phyloP scores from a whole-genome alignment of 257 asterid species.

The Plantago major region DNA sequence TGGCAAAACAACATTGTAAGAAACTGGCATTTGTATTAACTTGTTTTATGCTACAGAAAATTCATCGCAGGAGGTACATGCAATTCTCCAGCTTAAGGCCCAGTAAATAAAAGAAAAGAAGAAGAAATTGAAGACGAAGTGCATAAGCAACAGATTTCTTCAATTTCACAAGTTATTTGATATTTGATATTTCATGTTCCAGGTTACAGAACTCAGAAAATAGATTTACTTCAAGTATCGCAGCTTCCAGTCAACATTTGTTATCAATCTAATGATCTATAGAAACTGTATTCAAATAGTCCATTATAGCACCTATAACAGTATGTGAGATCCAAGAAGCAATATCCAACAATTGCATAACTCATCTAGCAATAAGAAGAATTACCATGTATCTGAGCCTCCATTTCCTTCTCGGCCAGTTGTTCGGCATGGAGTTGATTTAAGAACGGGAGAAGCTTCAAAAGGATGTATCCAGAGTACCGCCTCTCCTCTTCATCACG shows the following conservation, averaged over 20 bases:
- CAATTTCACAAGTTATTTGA: not conserved
- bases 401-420: constrained; percentile 54
- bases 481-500: constrained; percentile 34
- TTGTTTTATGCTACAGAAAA: too few species aligned
- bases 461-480: constrained; percentile 54
- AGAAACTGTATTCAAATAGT: not conserved
- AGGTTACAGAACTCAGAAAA: too few species aligned
- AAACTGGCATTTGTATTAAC: too few species aligned
- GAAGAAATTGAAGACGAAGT: not conserved
- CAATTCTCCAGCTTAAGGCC: too few species aligned
- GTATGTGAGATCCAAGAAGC: not conserved
- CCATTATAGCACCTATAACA: not conserved
- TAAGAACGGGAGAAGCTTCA: constrained; percentile 65
- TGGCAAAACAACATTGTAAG: not conserved
- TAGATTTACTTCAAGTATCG: too few species aligned
- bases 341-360: not conserved
- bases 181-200: not conserved
- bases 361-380: constrained; percentile 9
- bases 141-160: not conserved
- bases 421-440: constrained; percentile 51
- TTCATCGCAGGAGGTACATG: too few species aligned
- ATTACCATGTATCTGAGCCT: constrained; percentile 63
- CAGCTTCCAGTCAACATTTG: too few species aligned
- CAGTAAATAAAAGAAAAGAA: too few species aligned
- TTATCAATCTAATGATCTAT: too few species aligned